A percentile compares a stretch with the other conserved stretches of the same genome.
Evolutionary conservation across 768 basidiomycete species (phyloP).

Genomic region (Termitomyces heimii): DNA sequence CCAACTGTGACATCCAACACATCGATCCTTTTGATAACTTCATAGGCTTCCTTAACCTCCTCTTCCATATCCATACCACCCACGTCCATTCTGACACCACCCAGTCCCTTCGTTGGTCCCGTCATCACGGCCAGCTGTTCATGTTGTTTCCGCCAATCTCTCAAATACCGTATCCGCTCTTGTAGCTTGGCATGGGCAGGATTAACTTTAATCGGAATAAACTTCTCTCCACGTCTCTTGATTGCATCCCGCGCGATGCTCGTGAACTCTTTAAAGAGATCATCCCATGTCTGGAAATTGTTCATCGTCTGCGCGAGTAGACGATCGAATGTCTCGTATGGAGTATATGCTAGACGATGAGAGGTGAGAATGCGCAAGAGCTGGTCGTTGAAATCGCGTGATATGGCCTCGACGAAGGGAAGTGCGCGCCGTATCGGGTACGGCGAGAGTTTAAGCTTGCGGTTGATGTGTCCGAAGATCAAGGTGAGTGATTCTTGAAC

Average conservation of each 20-base stretch:
- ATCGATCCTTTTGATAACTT: conserved; percentile 95
- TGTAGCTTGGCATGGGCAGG: conserved; percentile 90
- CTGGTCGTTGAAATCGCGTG: conserved; percentile 95
- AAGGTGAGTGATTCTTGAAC: conserved; percentile 83
- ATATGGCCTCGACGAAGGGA: conserved; percentile 97
- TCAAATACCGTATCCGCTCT: conserved; percentile 79
- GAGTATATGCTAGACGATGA: conserved; percentile 88
- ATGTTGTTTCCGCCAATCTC: conserved; percentile 95
- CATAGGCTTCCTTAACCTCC: conserved; percentile 94
- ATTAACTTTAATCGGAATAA: conserved; percentile 93
- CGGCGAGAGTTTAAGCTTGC: conserved; percentile 92
- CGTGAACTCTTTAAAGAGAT: conserved; percentile 86
- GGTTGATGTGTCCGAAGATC: conserved; percentile 92
- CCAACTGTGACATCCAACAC: conserved; percentile 91
- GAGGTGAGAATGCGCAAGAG: conserved; percentile 86
- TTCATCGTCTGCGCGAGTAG: conserved; percentile 68
- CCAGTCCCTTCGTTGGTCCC: conserved; percentile 83
- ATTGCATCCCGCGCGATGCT: conserved; percentile 92
- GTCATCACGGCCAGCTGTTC: conserved; percentile 98
- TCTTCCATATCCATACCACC: conserved; percentile 98
- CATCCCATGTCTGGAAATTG: conserved; percentile 88
- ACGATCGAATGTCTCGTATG: conserved; percentile 91
- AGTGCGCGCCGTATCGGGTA: conserved; percentile 95
- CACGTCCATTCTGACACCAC: conserved; percentile 65
- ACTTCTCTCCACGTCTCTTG: conserved; percentile 82